Evolutionary conservation across 441 rosid species (phyloP), one percentile per base, ranked within the genome.

Genomic region (Codiaeum variegatum): DNA sequence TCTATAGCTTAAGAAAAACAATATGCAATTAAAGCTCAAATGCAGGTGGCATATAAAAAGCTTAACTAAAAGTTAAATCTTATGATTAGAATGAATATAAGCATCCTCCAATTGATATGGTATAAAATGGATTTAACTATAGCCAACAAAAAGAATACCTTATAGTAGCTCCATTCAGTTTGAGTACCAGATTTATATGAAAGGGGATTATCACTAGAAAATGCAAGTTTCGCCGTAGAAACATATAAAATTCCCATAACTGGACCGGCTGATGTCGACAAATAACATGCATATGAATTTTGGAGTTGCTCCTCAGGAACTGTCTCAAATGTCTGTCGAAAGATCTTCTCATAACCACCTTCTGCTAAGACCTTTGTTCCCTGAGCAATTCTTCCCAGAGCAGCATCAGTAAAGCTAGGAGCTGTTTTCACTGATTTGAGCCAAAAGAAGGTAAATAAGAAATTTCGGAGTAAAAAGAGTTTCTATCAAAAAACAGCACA

Each of bases 261-360:
- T n/a, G 99, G 99, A 49, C 99, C 99, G 75, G 98, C 99, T 26
- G 98, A 94, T 59, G 98, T 92, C 21, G 97, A 92, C 56, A 94
- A 84, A 87, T 92, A 94, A 66, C 98, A 94, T 3, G 97, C 99
- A 83, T 12, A 92, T 2, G 96, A 86, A 67, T 84, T 86, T 54
- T 61, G 88, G 38, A 94, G 88, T 73, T 84, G 78, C 83, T 92
- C 99, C 73, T 92, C 98, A 2, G 97, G 88, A 72, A 76, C 90
- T 23, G 95, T 88, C 75, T 91, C 98, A 77, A 94, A 94, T 24
- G 94, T 88, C 69, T 92, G 97, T 65, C 80, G 81, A 78, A 94
- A 94, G 21, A 94, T 86, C 75, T 91, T 94, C 83, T 92, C 99
- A 55, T 94, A 90, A 29, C 99, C 99, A 75, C 99, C 99, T 86